Evolutionary conservation across 768 basidiomycete species (phyloP).

Genomic region (Phanerochaete sordida): DNA sequence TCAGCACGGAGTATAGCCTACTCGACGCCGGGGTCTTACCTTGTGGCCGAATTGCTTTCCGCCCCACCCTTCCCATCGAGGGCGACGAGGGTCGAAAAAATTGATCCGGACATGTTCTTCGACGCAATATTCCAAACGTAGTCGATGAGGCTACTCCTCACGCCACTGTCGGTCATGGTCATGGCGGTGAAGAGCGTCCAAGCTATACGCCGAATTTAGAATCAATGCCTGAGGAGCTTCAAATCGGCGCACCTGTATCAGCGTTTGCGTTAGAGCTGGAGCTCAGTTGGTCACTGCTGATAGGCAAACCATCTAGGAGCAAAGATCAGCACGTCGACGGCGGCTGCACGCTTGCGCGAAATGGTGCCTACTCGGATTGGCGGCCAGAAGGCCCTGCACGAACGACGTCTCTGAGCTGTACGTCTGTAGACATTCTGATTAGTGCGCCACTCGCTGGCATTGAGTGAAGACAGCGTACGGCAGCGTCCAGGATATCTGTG

Average conservation of each 20-base stretch:
- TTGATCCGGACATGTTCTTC: neutral
- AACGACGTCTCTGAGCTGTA: neutral
- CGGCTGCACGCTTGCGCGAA: neutral
- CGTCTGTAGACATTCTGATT: neutral
- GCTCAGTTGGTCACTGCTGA: no score
- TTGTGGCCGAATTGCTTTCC: neutral
- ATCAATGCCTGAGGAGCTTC: neutral
- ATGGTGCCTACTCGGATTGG: neutral
- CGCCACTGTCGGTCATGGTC: constrained; percentile 3
- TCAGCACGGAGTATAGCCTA: neutral
- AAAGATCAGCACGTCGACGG: constrained; percentile 12
- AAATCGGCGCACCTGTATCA: constrained; percentile 3
- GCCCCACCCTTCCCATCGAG: neutral
- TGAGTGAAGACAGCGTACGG: neutral
- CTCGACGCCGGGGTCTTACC: no score
- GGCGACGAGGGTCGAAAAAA: neutral
- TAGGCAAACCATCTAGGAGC: neutral
- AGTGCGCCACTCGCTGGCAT: no score
- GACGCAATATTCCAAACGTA: neutral
- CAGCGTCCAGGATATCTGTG: neutral
- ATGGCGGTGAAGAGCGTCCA: neutral
- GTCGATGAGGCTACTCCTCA: constrained; percentile 5
- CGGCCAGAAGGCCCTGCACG: neutral
- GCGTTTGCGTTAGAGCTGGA: neutral
- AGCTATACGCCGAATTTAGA: neutral